Base-by-base conservation (phyloP, 768 basidiomycete species). In the Phanerodontia chrysosporium region DNA sequence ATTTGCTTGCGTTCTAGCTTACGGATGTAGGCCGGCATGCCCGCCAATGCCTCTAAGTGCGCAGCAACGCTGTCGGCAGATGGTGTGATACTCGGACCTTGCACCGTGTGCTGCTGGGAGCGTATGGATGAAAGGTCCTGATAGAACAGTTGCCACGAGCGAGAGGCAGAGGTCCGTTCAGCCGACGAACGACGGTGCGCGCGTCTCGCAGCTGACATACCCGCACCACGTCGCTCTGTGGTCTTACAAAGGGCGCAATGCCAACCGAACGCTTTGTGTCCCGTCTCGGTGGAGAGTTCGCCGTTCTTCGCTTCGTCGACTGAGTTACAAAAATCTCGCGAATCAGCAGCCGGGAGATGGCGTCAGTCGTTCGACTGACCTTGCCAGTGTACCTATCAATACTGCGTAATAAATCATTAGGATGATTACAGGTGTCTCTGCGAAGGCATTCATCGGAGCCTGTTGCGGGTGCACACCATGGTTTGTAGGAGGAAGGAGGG, bases 1-100 rank as follows among this genome's bases (percentile, higher is more conserved):
- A 63, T 62, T 10, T 69, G 60, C 56, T 73, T 74, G 36, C 75
- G 70, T 59, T 82, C 78, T 36, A 81, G 70, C 54, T 70, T 72
- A 32, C 59, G 59, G 44, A 80, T 67, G 51, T 76, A 73, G 9
- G 67, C 65, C 44, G 61, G 57, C 0, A 73, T 39, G 14, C 45
- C 52, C 29, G 67, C 52, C 16, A 66, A 62, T 0, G 59, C 51
- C 1, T 61, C 58, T 1, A 71, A 35, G 16, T 66, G 60, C 1
- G 58, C 59, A 2, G 64, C 59, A 39, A 75, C 66, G 12, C 56
- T 59, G 58, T 73, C 73, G 27, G 66, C 68, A 18, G 68, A 62
- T 56, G 52, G 56, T 55, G 3, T 60, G 25, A 30, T 29, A 27
- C 32, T 48, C 22, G 55, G 45, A 3, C 13, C n/a, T 28, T 21